Base-by-base conservation (phyloP, 495 filamentous ascomycete genomes). In the Daldinia bambusicola region DNA sequence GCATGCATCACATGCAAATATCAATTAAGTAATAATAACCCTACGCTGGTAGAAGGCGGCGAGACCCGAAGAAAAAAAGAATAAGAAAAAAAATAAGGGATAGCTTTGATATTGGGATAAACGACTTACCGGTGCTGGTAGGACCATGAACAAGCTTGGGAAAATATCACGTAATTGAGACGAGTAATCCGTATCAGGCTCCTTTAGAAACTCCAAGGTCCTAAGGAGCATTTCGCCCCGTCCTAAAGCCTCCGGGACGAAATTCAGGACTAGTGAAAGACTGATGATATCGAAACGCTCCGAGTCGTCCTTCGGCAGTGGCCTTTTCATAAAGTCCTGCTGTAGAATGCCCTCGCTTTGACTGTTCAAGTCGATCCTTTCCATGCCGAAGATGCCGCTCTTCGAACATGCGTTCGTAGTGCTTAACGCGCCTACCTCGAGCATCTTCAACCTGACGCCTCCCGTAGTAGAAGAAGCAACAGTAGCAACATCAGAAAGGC, bases 191-290 rank as follows among this genome's bases (percentile, higher is more conserved):
- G 64, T 64, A 22, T 61, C 67, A 32, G 75, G 71, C 32, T 69
- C 48, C 40, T 81, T 83, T 18, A 95, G 85, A 73, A 96, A 93
- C 41, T 86, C 75, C 40, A 87, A 84, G 55, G 92, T 88, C 50
- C 93, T 88, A 63, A 86, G 85, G 60, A 99, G 85, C 95, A 99
- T 99, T 64, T 92, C 89, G 10, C 95, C 95, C 69, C 94, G 86
- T 18, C 81, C 86, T n/a, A 77, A 80, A 13, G 92, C 84, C 69
- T 92, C 87, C 9, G 94, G 90, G 26, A 98, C 94, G 76, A 92
- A 99, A 79, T 99, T 99, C 20, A 99, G 84, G 8, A 99, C 96
- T 55, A 99, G 82, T 0, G 93, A 97, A n/a, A 99, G 85, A 68
- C 92, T 95, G 74, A 99, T 90, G 48, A 97, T 84, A 76, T 99